Percentiles rank a stretch among this genome's conserved stretches.
Conservation (phyloP, 2,329 filamentous ascomycete genomes). For the Fusarium circinatum region DNA sequence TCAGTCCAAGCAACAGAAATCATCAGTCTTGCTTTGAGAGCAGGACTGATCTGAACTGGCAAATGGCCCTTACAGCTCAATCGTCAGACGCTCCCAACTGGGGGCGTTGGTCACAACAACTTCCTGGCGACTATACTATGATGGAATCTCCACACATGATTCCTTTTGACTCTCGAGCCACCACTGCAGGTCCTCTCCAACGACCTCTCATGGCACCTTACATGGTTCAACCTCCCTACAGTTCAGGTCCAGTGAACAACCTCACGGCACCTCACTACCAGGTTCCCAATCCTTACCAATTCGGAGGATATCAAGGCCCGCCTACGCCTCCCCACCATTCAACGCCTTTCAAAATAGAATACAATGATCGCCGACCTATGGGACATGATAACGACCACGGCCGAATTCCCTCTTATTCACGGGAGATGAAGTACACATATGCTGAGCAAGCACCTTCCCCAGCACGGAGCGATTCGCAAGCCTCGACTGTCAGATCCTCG, state of each 20-base stretch:
- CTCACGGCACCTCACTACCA: conserved; percentile 57
- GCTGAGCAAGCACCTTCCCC: conserved; percentile 50
- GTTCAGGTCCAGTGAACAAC: conserved; percentile 54
- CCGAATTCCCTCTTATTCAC: conserved; percentile 40
- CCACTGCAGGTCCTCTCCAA: conserved; percentile 52
- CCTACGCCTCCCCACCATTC: conserved; percentile 48
- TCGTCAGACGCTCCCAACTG: conserved; percentile 59
- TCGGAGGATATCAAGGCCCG: conserved; percentile 54
- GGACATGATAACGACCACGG: conserved; percentile 38
- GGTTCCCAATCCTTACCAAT: conserved; percentile 56
- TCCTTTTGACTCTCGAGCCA: conserved; percentile 59
- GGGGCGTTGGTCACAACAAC: conserved; percentile 65
- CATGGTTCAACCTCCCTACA: conserved; percentile 57
- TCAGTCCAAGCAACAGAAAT: neutral
- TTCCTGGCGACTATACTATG: conserved; percentile 58
- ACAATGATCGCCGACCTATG: conserved; percentile 46
- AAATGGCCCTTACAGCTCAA: conserved; percentile 61
- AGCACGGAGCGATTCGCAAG: conserved; percentile 48
- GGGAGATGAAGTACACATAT: conserved; percentile 45
- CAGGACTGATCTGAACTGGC: conserved; percentile 38
- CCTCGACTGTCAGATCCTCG: conserved; percentile 40
- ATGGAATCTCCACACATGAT: conserved; percentile 60
- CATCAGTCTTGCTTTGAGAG: conserved; percentile 40
- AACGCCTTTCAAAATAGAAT: conserved; percentile 49
- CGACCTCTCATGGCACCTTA: conserved; percentile 59